Evolutionary conservation across 257 asterid genomes (phyloP), one percentile per base, ranked within the genome.

Genomic region (Parsonsia alboflavescens): DNA sequence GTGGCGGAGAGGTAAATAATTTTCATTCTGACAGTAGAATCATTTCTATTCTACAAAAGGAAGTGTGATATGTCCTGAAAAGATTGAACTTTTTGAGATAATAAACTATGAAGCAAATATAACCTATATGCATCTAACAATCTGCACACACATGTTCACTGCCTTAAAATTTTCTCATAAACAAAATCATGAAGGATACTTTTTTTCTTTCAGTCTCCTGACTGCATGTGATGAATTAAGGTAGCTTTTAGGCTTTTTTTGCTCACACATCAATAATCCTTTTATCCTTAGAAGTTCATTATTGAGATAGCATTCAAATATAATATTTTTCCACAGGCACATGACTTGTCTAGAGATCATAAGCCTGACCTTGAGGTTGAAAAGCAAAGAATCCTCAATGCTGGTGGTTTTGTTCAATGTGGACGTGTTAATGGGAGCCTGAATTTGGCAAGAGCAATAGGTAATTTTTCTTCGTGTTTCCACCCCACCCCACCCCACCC

Each of bases 361-460:
- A 95, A 95, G 80, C 98, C 99, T 62, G 91, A 95, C 76, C 89
- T 86, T 80, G 82, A 73, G 76, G 75, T 69, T 49, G 99, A 95
- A 84, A 92, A 82, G 66, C 89, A 88, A 70, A 88, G 99, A 91
- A 95, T 95, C 76, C 52, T 83, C 30, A 90, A 86, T 62, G 99
- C 99, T 76, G 98, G 99, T 75, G 99, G 99, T 75, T 95, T 80
- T 77, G 88, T 95, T 74, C 96, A 90, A 65, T 81, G 80, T 85
- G 99, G 99, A 76, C 90, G 98, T 80, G 97, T 95, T 76, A 95
- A 95, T 77, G 99, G 98, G 78, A 89, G 93, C 84, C 88, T 95
- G 77, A 95, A 95, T 84, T 75, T 95, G 85, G 50, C 98, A 72
- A 95, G 99, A 83, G 99, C 99, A 45, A 95, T 95, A 65, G 98